phyloP scores from a whole-genome alignment of 768 basidiomycete species.

The Lentinula guzmanii region DNA sequence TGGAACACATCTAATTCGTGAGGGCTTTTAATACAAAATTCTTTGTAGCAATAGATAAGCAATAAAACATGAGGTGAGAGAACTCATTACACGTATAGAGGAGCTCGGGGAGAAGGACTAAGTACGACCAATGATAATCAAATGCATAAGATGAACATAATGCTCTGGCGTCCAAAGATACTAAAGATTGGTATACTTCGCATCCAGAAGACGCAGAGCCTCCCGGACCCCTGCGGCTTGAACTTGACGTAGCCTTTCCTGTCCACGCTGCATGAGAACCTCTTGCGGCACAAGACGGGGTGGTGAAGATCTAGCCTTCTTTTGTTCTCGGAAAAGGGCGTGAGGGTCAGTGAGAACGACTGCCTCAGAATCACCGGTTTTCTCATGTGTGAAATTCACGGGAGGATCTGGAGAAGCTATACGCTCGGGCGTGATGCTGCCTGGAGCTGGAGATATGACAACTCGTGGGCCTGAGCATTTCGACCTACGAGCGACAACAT shows the following conservation, averaged over 20 bases:
- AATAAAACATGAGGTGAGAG: background rate
- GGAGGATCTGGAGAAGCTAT: conserved; percentile 25
- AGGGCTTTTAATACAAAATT: background rate
- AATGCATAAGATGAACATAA: background rate
- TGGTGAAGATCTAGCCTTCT: conserved; percentile 33
- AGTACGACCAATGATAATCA: background rate
- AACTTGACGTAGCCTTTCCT: conserved; percentile 56
- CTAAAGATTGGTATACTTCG: conserved; percentile 32
- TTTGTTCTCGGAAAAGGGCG: conserved; percentile 43
- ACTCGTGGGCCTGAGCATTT: conserved; percentile 70
- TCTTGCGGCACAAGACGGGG: conserved; percentile 57
- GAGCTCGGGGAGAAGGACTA: background rate
- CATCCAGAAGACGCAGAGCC: conserved; percentile 69
- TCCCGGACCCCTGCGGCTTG: conserved; percentile 68
- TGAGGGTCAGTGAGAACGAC: conserved; percentile 49
- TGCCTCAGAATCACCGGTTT: conserved; percentile 23
- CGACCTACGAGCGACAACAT: conserved; percentile 81
- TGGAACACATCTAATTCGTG: conserved; percentile 9
- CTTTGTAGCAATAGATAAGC: background rate
- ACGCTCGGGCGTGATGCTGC: conserved; percentile 43
- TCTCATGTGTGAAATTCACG: conserved; percentile 10
- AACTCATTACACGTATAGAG: background rate
- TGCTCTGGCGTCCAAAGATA: no score
- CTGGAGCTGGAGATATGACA: conserved; percentile 47
- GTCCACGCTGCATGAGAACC: conserved; percentile 57